Evolutionary conservation across 768 basidiomycete species (phyloP).

Genomic region (Amanita fuliginea): DNA sequence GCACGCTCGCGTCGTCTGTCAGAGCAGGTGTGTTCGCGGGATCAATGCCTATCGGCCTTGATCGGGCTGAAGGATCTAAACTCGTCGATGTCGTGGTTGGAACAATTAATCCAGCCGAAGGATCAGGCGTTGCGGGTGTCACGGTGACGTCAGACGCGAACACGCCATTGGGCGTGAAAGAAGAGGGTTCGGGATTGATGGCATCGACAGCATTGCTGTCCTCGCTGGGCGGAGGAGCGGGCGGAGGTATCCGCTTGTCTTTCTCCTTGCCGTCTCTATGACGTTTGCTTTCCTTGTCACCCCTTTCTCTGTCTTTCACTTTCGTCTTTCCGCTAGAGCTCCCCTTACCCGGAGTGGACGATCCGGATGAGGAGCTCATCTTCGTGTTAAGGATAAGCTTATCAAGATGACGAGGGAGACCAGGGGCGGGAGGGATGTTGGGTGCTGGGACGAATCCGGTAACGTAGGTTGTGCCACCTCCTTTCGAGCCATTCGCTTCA

Average conservation of each 20-base stretch:
- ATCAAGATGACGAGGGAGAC: constrained; percentile 83
- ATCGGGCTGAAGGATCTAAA: constrained; percentile 10
- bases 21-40: constrained; percentile 30
- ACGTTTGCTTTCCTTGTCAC: constrained; percentile 4
- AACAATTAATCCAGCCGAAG: background rate
- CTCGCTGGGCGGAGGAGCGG: constrained; percentile 19
- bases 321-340: constrained; percentile 15
- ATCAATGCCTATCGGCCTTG: constrained; percentile 23
- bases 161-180: background rate
- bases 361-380: constrained; percentile 17
- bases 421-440: constrained; percentile 79
- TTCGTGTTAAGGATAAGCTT: constrained; percentile 80
- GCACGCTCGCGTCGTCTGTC: constrained; percentile 80
- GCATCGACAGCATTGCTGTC: constrained; percentile 12
- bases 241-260: constrained; percentile 12
- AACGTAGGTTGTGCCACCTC: constrained; percentile 15
- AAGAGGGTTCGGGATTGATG: background rate
- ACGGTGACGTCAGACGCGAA: constrained; percentile 5
- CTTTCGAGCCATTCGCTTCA: constrained; percentile 11
- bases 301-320: constrained; percentile 6
- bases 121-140: constrained; percentile 4
- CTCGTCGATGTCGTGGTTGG: background rate
- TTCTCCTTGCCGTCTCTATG: constrained; percentile 11
- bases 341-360: constrained; percentile 1
- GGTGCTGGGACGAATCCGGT: constrained; percentile 49